Base-by-base conservation (phyloP, 768 basidiomycete genomes). In the Hericium erinaceus region DNA sequence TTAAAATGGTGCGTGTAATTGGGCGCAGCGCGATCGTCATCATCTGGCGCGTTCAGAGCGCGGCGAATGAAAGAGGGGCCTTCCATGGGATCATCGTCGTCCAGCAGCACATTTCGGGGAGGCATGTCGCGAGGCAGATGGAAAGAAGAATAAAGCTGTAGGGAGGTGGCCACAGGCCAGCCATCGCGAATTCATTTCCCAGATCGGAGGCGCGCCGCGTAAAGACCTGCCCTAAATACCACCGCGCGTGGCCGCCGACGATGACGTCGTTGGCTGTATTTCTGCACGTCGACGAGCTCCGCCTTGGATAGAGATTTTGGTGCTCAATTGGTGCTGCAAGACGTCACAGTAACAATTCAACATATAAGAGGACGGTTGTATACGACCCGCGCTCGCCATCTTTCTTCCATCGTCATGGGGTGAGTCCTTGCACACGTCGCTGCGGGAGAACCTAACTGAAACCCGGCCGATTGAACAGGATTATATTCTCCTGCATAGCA, bases 1-100 rank as follows among this genome's bases (percentile, higher is more conserved):
- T 53, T 56, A 13, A 57, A 54, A 13, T 51, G 38, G n/a, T 20
- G 53, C 1, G 33, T 16, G n/a, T 33, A 55, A 1, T 33, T 16
- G 20, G 50, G 24, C 16, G 56, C 26, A n/a, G 33, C 33, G 26
- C 16, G 46, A n/a, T 44, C 44, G 46, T 56, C 55, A 22, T 49
- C 55, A 26, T 40, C 39, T 28, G 10, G 16, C 12, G n/a, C 50
- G 18, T 51, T 28, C 16, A 24, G n/a, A 8, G 22, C 56, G 39
- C 39, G 49, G 9, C 13, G 44, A 8, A 49, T 16, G 33, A 38
- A 22, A 22, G 48, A 40, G 3, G 39, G 56, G 13, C 51, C 61
- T 3, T 51, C 57, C 60, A 63, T 63, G 52, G 60, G 55, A 48
- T 61, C 61, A 18, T 54, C 61, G 15, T 58, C 60, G 39, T 61